Evolutionary conservation across 2,329 filamentous ascomycete species (phyloP).

Genomic region (Remersonia thermophila): DNA sequence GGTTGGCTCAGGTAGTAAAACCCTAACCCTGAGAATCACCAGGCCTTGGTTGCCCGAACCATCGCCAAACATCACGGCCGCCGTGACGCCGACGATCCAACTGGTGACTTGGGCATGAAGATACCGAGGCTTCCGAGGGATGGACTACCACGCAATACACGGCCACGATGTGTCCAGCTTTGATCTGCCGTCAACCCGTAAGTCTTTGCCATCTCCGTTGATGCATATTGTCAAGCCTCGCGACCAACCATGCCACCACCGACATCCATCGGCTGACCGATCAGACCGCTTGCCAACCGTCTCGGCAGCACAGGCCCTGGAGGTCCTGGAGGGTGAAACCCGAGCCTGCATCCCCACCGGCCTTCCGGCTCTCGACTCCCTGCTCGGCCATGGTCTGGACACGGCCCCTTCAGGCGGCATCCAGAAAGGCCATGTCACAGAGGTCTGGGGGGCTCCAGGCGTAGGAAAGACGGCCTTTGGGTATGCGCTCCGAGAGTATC

Average conservation of each 20-base stretch:
- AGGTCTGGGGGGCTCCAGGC: conserved; percentile 80
- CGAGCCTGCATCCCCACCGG: conserved; percentile 44
- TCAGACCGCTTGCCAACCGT: conserved; percentile 71
- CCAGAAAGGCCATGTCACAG: conserved; percentile 64
- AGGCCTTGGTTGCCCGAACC: too few relatives aligned
- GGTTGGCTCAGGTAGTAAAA: too few relatives aligned
- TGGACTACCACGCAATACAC: conserved; percentile 49
- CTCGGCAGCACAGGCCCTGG: conserved; percentile 60
- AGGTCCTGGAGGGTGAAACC: conserved; percentile 41
- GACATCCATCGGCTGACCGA: too few relatives aligned
- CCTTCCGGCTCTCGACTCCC: conserved; percentile 39
- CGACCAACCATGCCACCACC: too few relatives aligned
- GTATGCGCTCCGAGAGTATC: conserved; percentile 38
- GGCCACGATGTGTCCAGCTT: conserved; percentile 51
- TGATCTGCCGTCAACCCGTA: conserved; percentile 22
- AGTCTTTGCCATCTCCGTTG: conserved; percentile 1
- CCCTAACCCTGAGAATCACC: too few relatives aligned
- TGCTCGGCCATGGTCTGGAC: conserved; percentile 13
- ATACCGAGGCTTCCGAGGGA: too few relatives aligned
- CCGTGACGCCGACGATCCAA: too few relatives aligned
- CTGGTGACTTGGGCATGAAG: too few relatives aligned
- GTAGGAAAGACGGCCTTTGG: conserved; percentile 74
- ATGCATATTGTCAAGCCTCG: too few relatives aligned
- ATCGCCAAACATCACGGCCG: too few relatives aligned
- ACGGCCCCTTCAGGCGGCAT: conserved; percentile 40